Evolutionary conservation across 352 stramenopile species (phyloP).

Genomic region (Globisporangium radiosum): DNA sequence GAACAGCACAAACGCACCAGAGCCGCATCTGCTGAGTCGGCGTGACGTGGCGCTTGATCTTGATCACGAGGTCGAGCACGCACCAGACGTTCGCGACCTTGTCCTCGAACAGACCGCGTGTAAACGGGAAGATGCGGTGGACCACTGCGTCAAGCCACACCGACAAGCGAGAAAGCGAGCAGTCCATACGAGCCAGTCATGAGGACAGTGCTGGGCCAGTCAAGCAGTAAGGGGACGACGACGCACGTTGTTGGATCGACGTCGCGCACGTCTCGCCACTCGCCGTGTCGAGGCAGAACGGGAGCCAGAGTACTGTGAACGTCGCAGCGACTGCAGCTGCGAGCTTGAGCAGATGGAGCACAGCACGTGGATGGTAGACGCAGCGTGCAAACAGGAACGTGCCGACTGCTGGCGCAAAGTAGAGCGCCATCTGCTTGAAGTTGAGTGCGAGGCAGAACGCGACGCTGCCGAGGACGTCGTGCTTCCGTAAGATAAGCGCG

Average conservation of each 20-base stretch:
- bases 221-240: too few species aligned
- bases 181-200: neutral
- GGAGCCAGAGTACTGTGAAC: conserved; percentile 88
- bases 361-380: conserved; percentile 36
- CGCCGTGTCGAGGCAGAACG: conserved; percentile 73
- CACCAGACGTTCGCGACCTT: conserved; percentile 98
- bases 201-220: too few species aligned
- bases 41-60: conserved; percentile 53
- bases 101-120: conserved; percentile 96
- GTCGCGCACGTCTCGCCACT: conserved; percentile 43
- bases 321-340: conserved; percentile 83
- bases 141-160: conserved; percentile 50
- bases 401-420: conserved; percentile 94
- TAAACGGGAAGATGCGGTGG: conserved; percentile 93
- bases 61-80: conserved; percentile 77
- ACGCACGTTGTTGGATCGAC: conserved; percentile 40
- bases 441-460: conserved; percentile 93
- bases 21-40: conserved; percentile 59
- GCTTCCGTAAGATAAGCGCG: conserved; percentile 58
- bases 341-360: conserved; percentile 67
- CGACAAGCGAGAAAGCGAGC: neutral
- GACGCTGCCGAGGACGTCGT: conserved; percentile 79
- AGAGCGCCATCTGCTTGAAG: conserved; percentile 99
- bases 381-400: conserved; percentile 90
- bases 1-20: conserved; percentile 31